Base-by-base conservation (phyloP, 495 filamentous ascomycete species). In the Hypoxylon lienhwacheense region DNA sequence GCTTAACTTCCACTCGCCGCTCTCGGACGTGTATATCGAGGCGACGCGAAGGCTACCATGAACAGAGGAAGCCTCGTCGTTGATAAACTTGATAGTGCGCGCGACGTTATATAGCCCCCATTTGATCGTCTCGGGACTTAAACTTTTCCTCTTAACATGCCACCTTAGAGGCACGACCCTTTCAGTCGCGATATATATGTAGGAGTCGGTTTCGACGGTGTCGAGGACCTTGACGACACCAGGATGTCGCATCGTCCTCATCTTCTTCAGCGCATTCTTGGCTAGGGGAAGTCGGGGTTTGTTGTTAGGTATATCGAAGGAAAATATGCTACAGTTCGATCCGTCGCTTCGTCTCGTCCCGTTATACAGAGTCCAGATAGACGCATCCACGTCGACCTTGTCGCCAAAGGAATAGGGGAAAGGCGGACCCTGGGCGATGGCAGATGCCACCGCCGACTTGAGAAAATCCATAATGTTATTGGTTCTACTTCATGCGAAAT, bases 161-260 rank as follows among this genome's bases (percentile, higher is more conserved):
- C 91, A 97, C 35, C 81, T 78, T 16, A 98, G 76, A 0, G 95
- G 93, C 7, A 80, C 82, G 7, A 97, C 73, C 43, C 91, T 82
- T 71, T 98, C 93, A 8, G 93, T 97, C 29, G 92, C 90, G 63
- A 98, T 91, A 69, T 97, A 96, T 22, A 98, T 87, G 66, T 90
- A 89, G 7, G 85, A 77, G 40, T 98, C 95, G 62, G 90, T 95
- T 88, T 98, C 93, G 58, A 95, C 88, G 20, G 90, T 95, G 62
- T 97, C 93, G 55, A 96, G 69, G 35, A 97, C 88, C 70, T 86
- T 91, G 50, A 98, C 83, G 22, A 98, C 89, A 25, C 95, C 93
- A 0, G 93, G 93, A 69, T 98, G 93, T 61, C 93, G 81, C 57
- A 98, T 72, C 1, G 93, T 98, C 49, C 91, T 84, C 32, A 91